phyloP scores from a whole-genome alignment of 345 rosid species.

The Ceriops tagal region DNA sequence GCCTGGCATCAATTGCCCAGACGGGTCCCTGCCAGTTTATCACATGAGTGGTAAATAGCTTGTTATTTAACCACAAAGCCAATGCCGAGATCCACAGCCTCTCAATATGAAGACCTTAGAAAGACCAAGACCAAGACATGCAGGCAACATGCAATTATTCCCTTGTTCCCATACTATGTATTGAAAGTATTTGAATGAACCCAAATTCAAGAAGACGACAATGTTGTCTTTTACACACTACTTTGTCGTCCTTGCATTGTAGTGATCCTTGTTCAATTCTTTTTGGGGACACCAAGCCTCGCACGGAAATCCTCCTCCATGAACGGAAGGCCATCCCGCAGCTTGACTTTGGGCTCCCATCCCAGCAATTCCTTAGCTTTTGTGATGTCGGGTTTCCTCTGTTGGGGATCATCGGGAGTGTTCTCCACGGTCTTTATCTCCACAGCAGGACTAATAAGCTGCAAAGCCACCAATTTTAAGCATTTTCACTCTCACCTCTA shows the following conservation, averaged over 20 bases:
- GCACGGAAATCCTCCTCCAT: conserved; percentile 86
- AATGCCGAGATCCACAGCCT: too few species aligned
- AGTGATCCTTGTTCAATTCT: conserved; percentile 22
- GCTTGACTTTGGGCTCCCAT: conserved; percentile 87
- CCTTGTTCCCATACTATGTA: too few species aligned
- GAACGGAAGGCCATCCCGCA: conserved; percentile 80
- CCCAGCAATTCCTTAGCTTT: conserved; percentile 81
- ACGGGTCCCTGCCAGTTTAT: too few species aligned
- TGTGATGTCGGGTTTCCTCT: conserved; percentile 86
- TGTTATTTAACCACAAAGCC: too few species aligned
- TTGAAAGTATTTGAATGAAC: too few species aligned
- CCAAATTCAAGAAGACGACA: not conserved
- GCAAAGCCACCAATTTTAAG: not conserved
- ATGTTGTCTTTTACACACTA: not conserved
- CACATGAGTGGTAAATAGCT: too few species aligned
- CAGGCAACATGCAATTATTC: too few species aligned
- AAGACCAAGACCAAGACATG: too few species aligned
- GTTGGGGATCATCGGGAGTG: conserved; percentile 89
- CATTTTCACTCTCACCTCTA: too few species aligned
- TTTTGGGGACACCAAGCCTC: conserved; percentile 60
- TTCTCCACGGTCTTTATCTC: conserved; percentile 86
- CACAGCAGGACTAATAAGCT: conserved; percentile 74
- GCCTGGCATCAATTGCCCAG: not conserved
- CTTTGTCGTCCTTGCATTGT: not conserved
- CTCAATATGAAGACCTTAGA: too few species aligned